Base-by-base conservation (phyloP, 75 land plant genomes). In the Pseudotsuga menziesii region DNA sequence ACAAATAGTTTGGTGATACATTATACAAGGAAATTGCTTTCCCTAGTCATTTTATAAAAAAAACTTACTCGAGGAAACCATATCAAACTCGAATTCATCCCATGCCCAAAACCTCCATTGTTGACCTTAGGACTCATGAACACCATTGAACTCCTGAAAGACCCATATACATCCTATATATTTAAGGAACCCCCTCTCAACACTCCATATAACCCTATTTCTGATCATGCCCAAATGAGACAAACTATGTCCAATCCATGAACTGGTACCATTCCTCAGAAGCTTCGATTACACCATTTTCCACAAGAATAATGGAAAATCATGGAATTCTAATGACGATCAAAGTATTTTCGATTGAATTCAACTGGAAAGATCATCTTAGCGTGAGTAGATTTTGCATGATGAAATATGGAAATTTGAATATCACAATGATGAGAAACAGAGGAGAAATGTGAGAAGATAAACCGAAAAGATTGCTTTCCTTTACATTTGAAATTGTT, bases 91-190 rank as follows among this genome's bases (percentile, higher is more conserved):
- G 54, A 58, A 72, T 22, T 75, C 19, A 5, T 75, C 78, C 57
- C 58, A 39, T 57, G 58, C 1, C 61, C 77, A 36, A 32, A 29
- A 0, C 61, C 80, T 2, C 57, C 76, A 20, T 67, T 76, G 55
- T 77, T 55, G 17, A 44, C 86, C 35, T 56, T 69, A 35, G 84
- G 25, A 3, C 60, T 72, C 19, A 86, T 83, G 71, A 88, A 86
- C 13, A 81, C 84, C 39, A 91, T 70, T 2, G 93, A 91, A 72
- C 87, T 74, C 15, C 91, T 83, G 7, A 89, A 89, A 29, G 93
- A 88, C 35, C 89, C 91, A 67, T 86, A 78, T 39, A 85, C 58
- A 59, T 91, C 89, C 62, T 89, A 89, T 87, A 91, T 91, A 36
- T 61, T 48, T 14, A 19, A 23, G 56, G n/a, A 48, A 54, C 58